Evolutionary conservation across 2,329 filamentous ascomycete genomes (phyloP).

Genomic region (Nemania bipapillata): DNA sequence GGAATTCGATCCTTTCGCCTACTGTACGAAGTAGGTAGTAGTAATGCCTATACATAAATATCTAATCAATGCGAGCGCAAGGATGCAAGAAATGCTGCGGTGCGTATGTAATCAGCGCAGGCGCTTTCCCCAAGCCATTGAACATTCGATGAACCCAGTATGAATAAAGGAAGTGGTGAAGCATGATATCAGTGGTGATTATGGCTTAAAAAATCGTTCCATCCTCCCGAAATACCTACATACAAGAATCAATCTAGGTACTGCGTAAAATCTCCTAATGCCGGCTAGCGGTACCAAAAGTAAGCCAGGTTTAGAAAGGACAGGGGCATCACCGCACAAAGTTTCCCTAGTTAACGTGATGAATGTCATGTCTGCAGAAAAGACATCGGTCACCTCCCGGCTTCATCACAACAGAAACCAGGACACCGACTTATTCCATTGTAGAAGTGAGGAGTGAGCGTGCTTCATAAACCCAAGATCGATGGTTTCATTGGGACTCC

Average conservation of each 20-base stretch:
- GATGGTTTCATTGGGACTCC: neutral
- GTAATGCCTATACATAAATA: neutral
- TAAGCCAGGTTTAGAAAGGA: constrained; percentile 8
- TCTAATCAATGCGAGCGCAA: neutral
- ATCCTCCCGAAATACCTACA: constrained; percentile 1
- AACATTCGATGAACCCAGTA: neutral
- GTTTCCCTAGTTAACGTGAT: constrained; percentile 3
- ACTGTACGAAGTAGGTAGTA: no score
- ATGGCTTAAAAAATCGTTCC: constrained; percentile 16
- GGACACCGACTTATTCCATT: neutral
- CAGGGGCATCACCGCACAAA: constrained; percentile 1
- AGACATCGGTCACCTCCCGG: constrained; percentile 23
- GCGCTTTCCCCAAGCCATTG: constrained; percentile 4
- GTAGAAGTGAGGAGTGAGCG: neutral
- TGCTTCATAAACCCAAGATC: neutral
- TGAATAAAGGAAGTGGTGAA: neutral
- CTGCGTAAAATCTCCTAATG: constrained; percentile 23
- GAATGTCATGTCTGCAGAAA: constrained; percentile 2
- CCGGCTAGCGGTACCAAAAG: constrained; percentile 18
- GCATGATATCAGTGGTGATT: constrained; percentile 10
- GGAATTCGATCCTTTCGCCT: neutral
- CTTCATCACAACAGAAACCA: neutral
- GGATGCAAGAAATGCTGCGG: neutral
- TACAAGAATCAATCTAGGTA: no score
- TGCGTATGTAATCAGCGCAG: neutral